phyloP scores from a whole-genome alignment of 106 monocot genomes.

The Amphibolis antarctica region DNA sequence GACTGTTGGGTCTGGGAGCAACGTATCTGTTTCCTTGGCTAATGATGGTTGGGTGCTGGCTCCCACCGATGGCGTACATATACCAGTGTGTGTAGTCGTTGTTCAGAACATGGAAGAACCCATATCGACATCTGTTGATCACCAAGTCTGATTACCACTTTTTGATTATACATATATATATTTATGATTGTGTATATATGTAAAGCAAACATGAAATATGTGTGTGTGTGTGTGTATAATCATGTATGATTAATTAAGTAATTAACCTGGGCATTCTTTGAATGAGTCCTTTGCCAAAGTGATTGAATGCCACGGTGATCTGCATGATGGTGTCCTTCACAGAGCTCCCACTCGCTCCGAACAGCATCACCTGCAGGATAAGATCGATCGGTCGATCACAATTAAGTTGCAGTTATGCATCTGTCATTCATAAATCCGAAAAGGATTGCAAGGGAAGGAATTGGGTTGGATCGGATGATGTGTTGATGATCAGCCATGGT shows the following conservation, averaged over 20 bases:
- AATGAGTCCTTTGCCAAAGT: slow-evolving; percentile 36
- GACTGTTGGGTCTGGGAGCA: slow-evolving; percentile 6
- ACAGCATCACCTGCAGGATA: slow-evolving; percentile 36
- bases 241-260: neutral
- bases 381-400: too few relatives aligned
- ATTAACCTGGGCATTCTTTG: slow-evolving; percentile 64
- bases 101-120: slow-evolving; percentile 64
- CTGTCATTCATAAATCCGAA: too few relatives aligned
- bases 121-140: slow-evolving; percentile 36
- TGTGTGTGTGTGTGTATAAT: neutral
- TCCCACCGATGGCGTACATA: slow-evolving; percentile 57
- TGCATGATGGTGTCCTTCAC: slow-evolving; percentile 33
- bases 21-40: slow-evolving; percentile 53
- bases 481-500: too few relatives aligned
- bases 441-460: too few relatives aligned
- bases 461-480: too few relatives aligned
- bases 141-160: slow-evolving; percentile 4
- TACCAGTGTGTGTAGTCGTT: slow-evolving; percentile 71
- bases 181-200: neutral
- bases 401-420: too few relatives aligned
- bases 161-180: slow-evolving; percentile 6
- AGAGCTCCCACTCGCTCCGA: slow-evolving; percentile 29
- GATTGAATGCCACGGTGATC: slow-evolving; percentile 63
- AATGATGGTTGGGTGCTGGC: slow-evolving; percentile 40
- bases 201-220: neutral